Evolutionary conservation across 345 rosid species (phyloP).

Genomic region (Bruguiera parviflora): DNA sequence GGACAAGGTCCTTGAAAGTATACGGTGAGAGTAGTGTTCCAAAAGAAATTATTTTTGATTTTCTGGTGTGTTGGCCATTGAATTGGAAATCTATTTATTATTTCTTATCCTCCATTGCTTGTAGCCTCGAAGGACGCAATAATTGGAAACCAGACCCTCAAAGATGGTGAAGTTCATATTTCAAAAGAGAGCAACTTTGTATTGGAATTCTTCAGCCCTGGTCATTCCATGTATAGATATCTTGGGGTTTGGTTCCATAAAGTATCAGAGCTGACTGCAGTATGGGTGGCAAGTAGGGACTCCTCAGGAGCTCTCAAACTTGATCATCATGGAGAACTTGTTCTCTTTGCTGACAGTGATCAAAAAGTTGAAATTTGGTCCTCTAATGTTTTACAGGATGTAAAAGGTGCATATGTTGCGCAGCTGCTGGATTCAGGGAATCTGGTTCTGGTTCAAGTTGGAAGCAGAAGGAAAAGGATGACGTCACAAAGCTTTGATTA

Average conservation of each 20-base stretch:
- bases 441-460: slow-evolving; percentile 2
- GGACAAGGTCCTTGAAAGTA: too few species aligned
- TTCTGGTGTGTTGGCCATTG: too few species aligned
- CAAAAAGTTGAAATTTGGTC: slow-evolving; percentile 16
- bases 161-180: slow-evolving; percentile 5
- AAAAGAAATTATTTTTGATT: too few species aligned
- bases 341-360: not conserved
- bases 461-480: not conserved
- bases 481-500: slow-evolving; percentile 40
- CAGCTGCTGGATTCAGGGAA: slow-evolving; percentile 21
- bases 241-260: slow-evolving; percentile 29
- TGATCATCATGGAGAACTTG: slow-evolving; percentile 18
- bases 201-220: slow-evolving; percentile 31
- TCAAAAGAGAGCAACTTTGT: slow-evolving; percentile 5
- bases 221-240: slow-evolving; percentile 14
- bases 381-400: not conserved
- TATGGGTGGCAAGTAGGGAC: slow-evolving; percentile 33
- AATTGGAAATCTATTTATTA: too few species aligned
- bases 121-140: slow-evolving; percentile 7
- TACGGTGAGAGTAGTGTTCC: too few species aligned
- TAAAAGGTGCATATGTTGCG: not conserved
- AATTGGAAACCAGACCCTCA: slow-evolving; percentile 14
- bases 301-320: slow-evolving; percentile 12
- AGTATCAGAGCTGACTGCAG: slow-evolving; percentile 12
- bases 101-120: too few species aligned